Base-by-base conservation (phyloP, 106 monocot species). In the Amphibolis antarctica region DNA sequence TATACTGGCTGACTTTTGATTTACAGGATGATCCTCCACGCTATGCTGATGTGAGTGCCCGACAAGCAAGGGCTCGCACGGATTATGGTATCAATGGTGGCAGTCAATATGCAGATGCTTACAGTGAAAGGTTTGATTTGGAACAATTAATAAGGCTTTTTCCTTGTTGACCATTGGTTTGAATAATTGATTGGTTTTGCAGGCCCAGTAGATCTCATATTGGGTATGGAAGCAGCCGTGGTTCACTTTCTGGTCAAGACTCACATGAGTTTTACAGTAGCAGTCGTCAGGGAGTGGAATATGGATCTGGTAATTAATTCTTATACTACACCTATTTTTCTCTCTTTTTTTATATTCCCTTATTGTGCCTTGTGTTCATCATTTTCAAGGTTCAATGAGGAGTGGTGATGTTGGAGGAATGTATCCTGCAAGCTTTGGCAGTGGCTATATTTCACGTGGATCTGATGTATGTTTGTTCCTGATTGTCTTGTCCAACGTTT, bases 1-100 rank as follows among this genome's bases (percentile, higher is more conserved):
- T 36, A 28, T 60, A 4, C n/a, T 19, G 53, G 25, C 36, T 12
- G 13, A 19, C 20, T 69, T 17, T 63, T 19, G 1, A 28, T 42
- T 60, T 51, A 25, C 66, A 92, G 90, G 87, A 90, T 85, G 89
- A 84, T 71, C 42, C 50, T 57, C 64, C 86, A 62, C 71, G 84
- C 1, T 85, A 91, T 81, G 71, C 68, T 48, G 98, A 98, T 72
- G 70, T 73, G 49, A 69, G 74, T 51, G 53, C 68, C 18, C 80
- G 91, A 21, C 80, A 78, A 0, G 79, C 87, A 62, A 82, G 89
- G 62, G 75, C 87, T 36, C 79, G 91, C 46, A 51, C 85, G 58
- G 87, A 98, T 46, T 88, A 91, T 81, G 86, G 73, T 55, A 63
- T 80, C 43, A 68, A 81, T 29, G 65, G 74, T 46, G 66, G 82